Base-by-base conservation (phyloP, 2,329 filamentous ascomycete genomes). In the Penicillium digitatum region DNA sequence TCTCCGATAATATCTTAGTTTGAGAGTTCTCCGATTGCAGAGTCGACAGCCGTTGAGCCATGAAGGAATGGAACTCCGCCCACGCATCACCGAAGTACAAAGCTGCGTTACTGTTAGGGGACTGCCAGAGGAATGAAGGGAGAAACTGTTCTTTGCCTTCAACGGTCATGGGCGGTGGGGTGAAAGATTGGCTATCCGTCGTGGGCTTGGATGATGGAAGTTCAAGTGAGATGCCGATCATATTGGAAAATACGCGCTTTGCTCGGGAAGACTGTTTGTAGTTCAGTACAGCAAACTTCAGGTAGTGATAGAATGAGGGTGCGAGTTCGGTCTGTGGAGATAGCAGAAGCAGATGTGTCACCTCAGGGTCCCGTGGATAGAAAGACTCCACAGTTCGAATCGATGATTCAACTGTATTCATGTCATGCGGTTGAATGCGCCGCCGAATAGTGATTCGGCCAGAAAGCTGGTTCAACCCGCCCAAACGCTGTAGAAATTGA, bases 41-140 rank as follows among this genome's bases (percentile, higher is more conserved):
- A 58, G 70, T 70, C 27, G 64, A 61, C 24, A 92, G 75, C 7
- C 86, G 78, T 45, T 82, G 80, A 11, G 87, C 83, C 2, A 95
- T 81, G 63, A 95, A 94, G 11, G 85, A 82, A 69, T 96, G 91
- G 10, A 96, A 81, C 63, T 95, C 89, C 12, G 83, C 76, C 94
- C 94, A 99, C 67, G 87, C 91, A 45, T 90, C 84, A 40, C 92
- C 91, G 53, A 94, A 85, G 69, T 93, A 87, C 10, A 99, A 79
- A 11, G 86, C 83, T 0, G 93, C 92, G 60, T 94, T 88, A 66
- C 87, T 89, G 61, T 86, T 88, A 5, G 93, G 92, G 2, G 86
- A 84, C 72, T 96, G 88, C 87, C 91, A 96, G 9, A 95, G 77
- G 66, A 95, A 95, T 0, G 88, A 79, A 0, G 82, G 81, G 9